Base-by-base conservation (phyloP, 1,284 basidiomycete species). In the Macrocybe sp. region DNA sequence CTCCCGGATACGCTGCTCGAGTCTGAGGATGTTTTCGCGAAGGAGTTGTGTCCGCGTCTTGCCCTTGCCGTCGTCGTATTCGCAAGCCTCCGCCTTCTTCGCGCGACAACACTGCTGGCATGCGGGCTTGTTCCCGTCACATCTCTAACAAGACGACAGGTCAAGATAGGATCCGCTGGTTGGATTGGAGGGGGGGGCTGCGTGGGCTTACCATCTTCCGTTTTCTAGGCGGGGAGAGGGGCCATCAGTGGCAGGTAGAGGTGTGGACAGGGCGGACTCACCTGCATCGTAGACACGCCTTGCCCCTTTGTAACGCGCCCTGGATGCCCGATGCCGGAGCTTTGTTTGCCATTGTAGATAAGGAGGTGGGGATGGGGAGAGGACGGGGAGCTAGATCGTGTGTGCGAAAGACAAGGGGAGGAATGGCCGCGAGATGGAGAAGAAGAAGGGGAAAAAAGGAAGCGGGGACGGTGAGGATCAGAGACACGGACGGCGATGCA, bases 261-360 rank as follows among this genome's bases (percentile, higher is more conserved):
- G 39, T 37, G 40, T 11, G 10, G 31, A 7, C 30, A 39, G 37
- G 28, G 32, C 45, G 16, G 47, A 67, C 71, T 45, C 46, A 77
- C 76, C 78, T 76, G 73, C 81, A 85, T 66, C 81, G 72, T 51
- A 84, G 67, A 68, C 82, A 85, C 48, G 81, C 81, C 62, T 84
- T 84, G 49, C 81, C 82, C 57, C 75, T 64, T 62, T 78, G 75
- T 33, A 78, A 62, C 48, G 73, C 73, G 39, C 62, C 59, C 47
- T 68, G 60, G 29, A 59, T 55, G 41, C 55, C 61, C 47, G 67
- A 61, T 44, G 69, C 67, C 46, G 60, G 52, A 40, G 64, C 64
- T 60, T 74, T 74, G 57, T 73, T 74, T 58, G 72, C 70, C 74
- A 76, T 77, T 65, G 67, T 57, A 54, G 58, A 62, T 60, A 52